These are phyloP conservation scores for Crithidia mellificae DNA, from an alignment of 208 protist species.

Conservation along the genomic window DNA sequence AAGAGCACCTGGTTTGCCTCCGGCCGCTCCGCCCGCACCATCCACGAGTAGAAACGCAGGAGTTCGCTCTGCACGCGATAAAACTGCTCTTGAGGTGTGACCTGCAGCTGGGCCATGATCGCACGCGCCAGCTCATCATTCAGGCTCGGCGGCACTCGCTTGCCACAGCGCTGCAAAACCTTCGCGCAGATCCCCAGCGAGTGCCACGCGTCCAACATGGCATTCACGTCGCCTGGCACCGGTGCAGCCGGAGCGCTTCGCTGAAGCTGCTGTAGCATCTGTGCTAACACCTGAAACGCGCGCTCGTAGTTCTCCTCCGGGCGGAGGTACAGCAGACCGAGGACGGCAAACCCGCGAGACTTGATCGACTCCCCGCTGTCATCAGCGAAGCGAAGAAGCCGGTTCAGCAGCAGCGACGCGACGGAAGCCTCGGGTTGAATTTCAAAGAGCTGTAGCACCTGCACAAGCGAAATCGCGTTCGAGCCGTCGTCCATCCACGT, in stretches of 20 bases:
- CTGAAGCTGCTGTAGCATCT: conserved; percentile 39
- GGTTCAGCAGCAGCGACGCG: conserved; percentile 58
- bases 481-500: conserved; percentile 73
- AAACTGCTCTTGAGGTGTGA: conserved; percentile 34
- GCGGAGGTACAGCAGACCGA: conserved; percentile 38
- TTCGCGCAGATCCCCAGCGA: conserved; percentile 62
- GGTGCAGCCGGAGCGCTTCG: neutral
- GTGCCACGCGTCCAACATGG: conserved; percentile 1
- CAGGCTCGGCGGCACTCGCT: conserved; percentile 56
- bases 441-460: conserved; percentile 78
- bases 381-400: conserved; percentile 62
- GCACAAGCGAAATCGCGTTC: conserved; percentile 74
- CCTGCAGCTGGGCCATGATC: conserved; percentile 46
- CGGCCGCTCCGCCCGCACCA: conserved; percentile 63
- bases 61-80: conserved; percentile 39
- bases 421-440: conserved; percentile 71
- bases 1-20: conserved; percentile 60
- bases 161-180: conserved; percentile 71
- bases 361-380: conserved; percentile 43
- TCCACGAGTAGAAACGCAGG: conserved; percentile 78
- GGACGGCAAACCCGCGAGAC: too few species aligned
- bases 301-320: conserved; percentile 82
- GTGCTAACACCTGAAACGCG: conserved; percentile 55
- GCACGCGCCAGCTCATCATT: conserved; percentile 57
- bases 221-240: too few species aligned